These are phyloP conservation scores for Nicotiana sylvestris DNA, from an alignment of 257 asterid species.

Conservation along the genomic window DNA sequence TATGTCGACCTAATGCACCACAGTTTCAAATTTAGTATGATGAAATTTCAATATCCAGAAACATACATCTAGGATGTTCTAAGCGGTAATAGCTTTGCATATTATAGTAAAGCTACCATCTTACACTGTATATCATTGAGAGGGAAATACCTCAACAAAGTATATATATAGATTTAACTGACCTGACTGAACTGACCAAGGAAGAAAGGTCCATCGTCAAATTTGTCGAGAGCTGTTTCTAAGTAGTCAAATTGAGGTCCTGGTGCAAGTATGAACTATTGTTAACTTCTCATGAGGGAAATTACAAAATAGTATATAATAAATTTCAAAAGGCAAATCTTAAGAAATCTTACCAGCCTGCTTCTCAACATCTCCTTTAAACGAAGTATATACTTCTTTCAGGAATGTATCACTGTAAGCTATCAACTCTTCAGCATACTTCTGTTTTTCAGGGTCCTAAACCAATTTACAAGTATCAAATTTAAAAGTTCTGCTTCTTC, in stretches of 20 bases:
- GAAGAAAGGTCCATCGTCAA: conserved; percentile 55
- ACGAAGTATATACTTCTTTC: conserved; percentile 23
- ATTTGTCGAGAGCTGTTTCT: conserved; percentile 50
- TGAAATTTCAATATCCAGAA: neutral
- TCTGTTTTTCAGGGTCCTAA: conserved; percentile 47
- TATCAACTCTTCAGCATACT: conserved; percentile 54
- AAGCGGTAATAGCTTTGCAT: no score
- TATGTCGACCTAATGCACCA: conserved; percentile 40
- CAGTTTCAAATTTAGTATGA: neutral
- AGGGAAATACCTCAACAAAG: neutral
- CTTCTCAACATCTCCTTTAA: conserved; percentile 40
- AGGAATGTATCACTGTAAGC: conserved; percentile 40
- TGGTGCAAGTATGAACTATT: neutral
- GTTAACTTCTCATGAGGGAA: neutral
- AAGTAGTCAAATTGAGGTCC: conserved; percentile 39
- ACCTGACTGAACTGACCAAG: conserved; percentile 65
- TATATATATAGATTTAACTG: neutral
- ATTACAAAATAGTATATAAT: neutral
- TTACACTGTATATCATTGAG: neutral
- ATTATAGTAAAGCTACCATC: neutral
- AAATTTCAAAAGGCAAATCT: neutral
- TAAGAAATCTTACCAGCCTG: conserved; percentile 30
- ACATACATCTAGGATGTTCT: no score
- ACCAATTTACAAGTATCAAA: neutral
- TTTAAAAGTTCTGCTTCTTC: neutral